These are phyloP conservation scores for Talaromyces sp. DNA, from an alignment of 2,329 filamentous ascomycete genomes.

Conservation along the genomic window DNA sequence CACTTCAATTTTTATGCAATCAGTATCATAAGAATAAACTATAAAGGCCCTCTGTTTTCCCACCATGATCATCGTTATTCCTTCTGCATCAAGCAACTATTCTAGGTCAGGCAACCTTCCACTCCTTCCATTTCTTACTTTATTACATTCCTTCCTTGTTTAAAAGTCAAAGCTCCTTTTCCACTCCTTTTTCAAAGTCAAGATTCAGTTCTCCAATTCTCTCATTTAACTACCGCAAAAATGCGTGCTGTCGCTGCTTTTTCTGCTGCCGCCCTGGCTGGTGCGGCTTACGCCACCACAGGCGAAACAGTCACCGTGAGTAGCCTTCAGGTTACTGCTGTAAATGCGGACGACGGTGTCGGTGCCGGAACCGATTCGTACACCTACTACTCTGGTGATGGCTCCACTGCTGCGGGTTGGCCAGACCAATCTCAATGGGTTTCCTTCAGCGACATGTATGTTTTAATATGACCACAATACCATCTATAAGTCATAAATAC, in stretches of 20 bases:
- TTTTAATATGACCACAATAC: background rate
- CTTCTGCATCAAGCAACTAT: background rate
- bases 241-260: constrained; percentile 2
- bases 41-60: background rate
- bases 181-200: background rate
- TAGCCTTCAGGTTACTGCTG: constrained; percentile 1
- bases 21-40: background rate
- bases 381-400: constrained; percentile 15
- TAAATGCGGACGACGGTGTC: constrained; percentile 9
- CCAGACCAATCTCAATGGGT: constrained; percentile 20
- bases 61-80: background rate
- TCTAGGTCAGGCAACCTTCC: background rate
- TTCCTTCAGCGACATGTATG: background rate
- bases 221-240: background rate
- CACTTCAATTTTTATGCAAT: background rate
- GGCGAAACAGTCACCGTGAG: constrained; percentile 7
- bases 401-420: constrained; percentile 15
- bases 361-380: constrained; percentile 9
- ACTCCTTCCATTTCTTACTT: background rate
- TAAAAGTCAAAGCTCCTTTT: background rate
- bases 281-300: constrained; percentile 7
- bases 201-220: background rate
- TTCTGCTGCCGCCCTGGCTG: constrained; percentile 2
- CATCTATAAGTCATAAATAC: background rate
- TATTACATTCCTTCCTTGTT: background rate